Percentiles rank a stretch among this genome's conserved stretches.
phyloP scores from a whole-genome alignment of 2,329 filamentous ascomycete genomes.

The Colletotrichum somersetense region DNA sequence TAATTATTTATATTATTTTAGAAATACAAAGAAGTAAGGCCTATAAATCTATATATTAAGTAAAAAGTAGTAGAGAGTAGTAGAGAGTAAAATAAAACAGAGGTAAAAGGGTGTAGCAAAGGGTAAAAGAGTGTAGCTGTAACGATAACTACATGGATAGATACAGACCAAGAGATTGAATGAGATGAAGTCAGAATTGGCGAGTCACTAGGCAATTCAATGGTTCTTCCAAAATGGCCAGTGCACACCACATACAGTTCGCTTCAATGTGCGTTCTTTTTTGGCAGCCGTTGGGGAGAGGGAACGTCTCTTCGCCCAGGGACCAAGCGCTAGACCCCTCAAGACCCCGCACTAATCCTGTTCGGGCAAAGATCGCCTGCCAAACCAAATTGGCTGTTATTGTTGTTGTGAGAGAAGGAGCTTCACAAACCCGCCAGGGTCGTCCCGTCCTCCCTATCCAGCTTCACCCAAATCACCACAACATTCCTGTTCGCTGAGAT shows the following conservation, averaged over 20 bases:
- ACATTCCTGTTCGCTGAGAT: constrained; percentile 3
- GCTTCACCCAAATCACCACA: constrained; percentile 31
- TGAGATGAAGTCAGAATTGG: neutral
- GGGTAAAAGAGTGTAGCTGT: no score
- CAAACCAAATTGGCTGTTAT: constrained; percentile 29
- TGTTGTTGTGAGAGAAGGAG: constrained; percentile 21
- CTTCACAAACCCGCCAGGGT: constrained; percentile 39
- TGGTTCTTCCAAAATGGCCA: neutral
- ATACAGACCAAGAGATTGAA: neutral
- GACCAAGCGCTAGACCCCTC: constrained; percentile 7
- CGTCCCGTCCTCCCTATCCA: neutral
- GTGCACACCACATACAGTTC: neutral
- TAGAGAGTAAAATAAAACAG: no score
- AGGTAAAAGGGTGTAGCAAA: no score
- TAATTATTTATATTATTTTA: no score
- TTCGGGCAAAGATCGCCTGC: constrained; percentile 23
- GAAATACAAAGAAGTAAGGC: no score
- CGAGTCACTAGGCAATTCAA: neutral
- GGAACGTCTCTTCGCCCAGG: constrained; percentile 7
- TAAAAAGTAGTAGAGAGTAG: no score
- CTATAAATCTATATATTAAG: no score
- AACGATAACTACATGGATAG: no score
- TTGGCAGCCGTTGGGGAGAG: neutral
- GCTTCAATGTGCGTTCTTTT: neutral
- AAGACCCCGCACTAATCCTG: constrained; percentile 36